Percentiles rank a stretch among this genome's conserved stretches.
These are phyloP conservation scores for Kuraishia borneana DNA, from an alignment of 805 yeast species.

Conservation along the genomic window DNA sequence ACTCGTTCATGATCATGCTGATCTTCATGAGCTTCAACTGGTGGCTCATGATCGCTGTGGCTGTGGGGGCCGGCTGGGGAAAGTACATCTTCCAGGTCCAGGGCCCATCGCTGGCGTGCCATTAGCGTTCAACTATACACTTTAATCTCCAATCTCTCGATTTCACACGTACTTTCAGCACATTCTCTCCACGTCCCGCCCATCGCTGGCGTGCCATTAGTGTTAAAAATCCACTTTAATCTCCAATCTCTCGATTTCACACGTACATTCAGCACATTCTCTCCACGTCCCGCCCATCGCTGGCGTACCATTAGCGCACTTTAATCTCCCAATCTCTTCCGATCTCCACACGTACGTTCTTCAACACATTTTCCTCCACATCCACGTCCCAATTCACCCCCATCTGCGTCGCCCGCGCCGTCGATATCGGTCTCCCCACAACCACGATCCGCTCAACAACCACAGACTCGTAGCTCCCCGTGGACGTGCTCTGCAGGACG, in stretches of 20 bases:
- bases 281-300: no score
- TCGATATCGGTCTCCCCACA: no score
- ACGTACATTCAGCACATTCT: no score
- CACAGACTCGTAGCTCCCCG: no score
- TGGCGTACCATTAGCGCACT: background rate
- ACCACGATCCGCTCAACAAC: no score
- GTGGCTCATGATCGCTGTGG: constrained; percentile 34
- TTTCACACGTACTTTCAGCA: no score
- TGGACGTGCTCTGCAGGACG: constrained; percentile 11
- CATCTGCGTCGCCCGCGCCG: no score
- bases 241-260: no score
- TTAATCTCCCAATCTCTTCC: constrained; percentile 32
- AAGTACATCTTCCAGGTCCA: constrained; percentile 12
- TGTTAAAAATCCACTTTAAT: no score
- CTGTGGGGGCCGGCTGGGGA: constrained; percentile 28
- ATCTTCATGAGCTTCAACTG: constrained; percentile 36
- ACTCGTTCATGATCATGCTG: constrained; percentile 33
- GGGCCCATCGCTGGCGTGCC: constrained; percentile 1
- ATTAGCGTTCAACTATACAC: constrained; percentile 1
- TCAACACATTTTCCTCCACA: no score
- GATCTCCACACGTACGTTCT: constrained; percentile 39
- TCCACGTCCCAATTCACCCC: no score
- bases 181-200: background rate
- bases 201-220: no score
- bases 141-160: background rate